These are phyloP conservation scores for Phallus indusiatus DNA, from an alignment of 768 basidiomycete genomes.

Conservation along the genomic window DNA sequence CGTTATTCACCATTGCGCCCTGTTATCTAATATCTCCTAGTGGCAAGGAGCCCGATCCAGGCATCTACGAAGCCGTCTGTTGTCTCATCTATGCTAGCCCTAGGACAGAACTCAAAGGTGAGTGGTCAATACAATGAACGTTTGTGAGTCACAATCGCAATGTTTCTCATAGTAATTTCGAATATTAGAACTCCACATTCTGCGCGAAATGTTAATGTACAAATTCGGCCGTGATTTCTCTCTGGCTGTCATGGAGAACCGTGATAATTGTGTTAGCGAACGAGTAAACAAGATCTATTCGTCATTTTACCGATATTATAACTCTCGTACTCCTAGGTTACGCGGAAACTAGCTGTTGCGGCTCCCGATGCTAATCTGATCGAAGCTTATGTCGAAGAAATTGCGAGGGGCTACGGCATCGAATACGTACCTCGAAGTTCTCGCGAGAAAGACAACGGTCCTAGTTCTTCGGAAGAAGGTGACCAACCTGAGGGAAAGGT, in stretches of 20 bases:
- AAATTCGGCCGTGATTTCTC: constrained; percentile 93
- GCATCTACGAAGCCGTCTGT: constrained; percentile 77
- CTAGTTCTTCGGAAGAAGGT: constrained; percentile 19
- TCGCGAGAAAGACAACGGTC: constrained; percentile 17
- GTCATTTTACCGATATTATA: not conserved
- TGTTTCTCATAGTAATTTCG: not conserved
- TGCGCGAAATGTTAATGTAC: constrained; percentile 92
- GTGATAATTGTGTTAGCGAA: constrained; percentile 68
- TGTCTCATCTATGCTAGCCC: constrained; percentile 87
- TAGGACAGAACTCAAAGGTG: constrained; percentile 84
- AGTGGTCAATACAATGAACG: not conserved
- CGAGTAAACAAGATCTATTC: constrained; percentile 43
- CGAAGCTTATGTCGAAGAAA: constrained; percentile 81
- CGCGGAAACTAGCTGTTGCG: constrained; percentile 58
- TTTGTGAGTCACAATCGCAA: not conserved
- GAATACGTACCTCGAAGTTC: constrained; percentile 43
- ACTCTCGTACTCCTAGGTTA: constrained; percentile 38
- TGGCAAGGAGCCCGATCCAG: constrained; percentile 77
- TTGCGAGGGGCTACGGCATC: constrained; percentile 79
- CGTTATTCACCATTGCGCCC: not conserved
- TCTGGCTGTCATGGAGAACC: constrained; percentile 77
- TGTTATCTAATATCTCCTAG: constrained; percentile 25
- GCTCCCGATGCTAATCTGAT: constrained; percentile 71
- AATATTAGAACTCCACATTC: constrained; percentile 66
- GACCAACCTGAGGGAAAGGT: constrained; percentile 16